These are phyloP conservation scores for Symbiodinium natans DNA, from an alignment of 73 alveolate genomes.

Conservation along the genomic window DNA sequence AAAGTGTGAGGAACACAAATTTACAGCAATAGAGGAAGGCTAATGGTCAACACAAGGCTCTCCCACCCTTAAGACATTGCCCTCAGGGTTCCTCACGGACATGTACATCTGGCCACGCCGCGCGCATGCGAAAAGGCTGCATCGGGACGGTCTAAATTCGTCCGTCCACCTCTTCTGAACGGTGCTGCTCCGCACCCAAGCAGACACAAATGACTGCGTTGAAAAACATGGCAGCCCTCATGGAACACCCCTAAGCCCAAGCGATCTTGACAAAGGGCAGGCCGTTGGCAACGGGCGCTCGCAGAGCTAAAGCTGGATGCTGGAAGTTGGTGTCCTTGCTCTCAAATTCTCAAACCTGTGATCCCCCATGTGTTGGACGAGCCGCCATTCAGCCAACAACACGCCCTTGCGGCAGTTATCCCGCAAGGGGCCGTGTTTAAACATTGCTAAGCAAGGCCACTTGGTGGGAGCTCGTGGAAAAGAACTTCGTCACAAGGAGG, in stretches of 20 bases:
- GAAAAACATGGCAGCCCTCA: constrained; percentile 20
- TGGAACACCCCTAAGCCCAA: constrained; percentile 9
- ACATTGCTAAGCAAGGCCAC: constrained; percentile 19
- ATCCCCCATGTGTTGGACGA: neutral
- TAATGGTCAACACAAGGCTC: no score
- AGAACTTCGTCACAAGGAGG: neutral
- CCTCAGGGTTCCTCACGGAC: neutral
- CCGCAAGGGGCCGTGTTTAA: constrained; percentile 4
- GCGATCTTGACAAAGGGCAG: constrained; percentile 1
- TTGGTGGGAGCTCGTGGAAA: constrained; percentile 11
- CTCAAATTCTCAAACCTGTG: neutral
- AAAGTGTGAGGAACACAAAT: neutral
- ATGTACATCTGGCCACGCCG: constrained; percentile 11
- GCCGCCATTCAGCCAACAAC: neutral
- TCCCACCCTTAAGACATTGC: no score
- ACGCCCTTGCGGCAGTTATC: neutral
- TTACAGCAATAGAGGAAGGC: no score
- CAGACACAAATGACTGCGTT: constrained; percentile 12
- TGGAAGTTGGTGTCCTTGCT: no score
- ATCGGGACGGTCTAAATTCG: neutral
- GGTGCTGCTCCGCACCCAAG: constrained; percentile 22
- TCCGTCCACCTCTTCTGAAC: neutral
- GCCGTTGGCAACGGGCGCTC: neutral
- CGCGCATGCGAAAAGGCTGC: neutral
- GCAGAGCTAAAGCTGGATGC: no score